These are phyloP conservation scores for Herpetospermum pedunculosum DNA, from an alignment of 306 rosid species.

Conservation along the genomic window DNA sequence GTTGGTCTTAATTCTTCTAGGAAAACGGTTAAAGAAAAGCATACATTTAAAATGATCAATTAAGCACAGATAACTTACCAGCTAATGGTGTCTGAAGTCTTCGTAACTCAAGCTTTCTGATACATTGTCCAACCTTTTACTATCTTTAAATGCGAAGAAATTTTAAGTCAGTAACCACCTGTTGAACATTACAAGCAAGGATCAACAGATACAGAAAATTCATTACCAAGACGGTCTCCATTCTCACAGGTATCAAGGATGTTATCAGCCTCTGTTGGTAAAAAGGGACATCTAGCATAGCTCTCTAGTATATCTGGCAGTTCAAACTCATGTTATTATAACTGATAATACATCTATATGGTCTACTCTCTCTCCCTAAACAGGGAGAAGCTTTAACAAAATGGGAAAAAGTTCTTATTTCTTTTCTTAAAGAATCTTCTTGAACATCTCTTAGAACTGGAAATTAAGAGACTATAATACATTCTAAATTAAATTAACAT, in stretches of 20 bases:
- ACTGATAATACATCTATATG: neutral
- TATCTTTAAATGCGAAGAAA: slow-evolving; percentile 29
- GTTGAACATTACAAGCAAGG: slow-evolving; percentile 6
- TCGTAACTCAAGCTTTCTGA: slow-evolving; percentile 83
- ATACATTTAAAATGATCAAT: neutral
- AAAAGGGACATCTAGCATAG: slow-evolving; percentile 65
- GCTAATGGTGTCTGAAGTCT: slow-evolving; percentile 77
- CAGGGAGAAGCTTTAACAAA: neutral
- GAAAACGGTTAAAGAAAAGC: neutral
- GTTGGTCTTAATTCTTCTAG: neutral
- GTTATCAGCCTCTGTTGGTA: slow-evolving; percentile 48
- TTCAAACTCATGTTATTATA: neutral
- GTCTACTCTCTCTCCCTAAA: neutral
- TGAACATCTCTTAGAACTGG: neutral
- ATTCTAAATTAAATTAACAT: neutral
- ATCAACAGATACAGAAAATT: neutral
- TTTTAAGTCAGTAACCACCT: slow-evolving; percentile 14
- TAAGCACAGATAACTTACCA: slow-evolving; percentile 10
- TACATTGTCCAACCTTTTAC: slow-evolving; percentile 61
- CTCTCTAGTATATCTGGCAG: slow-evolving; percentile 69
- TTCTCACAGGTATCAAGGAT: slow-evolving; percentile 40
- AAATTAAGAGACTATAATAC: neutral
- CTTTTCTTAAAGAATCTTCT: neutral
- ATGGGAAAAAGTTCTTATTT: neutral
- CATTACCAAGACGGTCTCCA: slow-evolving; percentile 66